Percentiles rank a stretch among this genome's conserved stretches.
phyloP scores from a whole-genome alignment of 1,284 basidiomycete genomes.

The Xerocomus tenax region DNA sequence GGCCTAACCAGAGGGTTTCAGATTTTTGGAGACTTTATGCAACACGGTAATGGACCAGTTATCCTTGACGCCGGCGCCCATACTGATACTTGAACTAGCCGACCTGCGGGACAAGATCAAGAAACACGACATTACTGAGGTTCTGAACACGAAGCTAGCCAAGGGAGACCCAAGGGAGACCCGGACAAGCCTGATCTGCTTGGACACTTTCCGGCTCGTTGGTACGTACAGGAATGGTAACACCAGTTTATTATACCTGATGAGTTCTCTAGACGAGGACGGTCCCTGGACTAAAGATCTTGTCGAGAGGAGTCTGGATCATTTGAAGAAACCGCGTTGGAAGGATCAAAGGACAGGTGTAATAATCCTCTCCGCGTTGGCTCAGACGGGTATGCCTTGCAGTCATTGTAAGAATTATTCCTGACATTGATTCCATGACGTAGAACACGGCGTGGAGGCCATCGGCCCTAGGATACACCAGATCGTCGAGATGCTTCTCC shows the following conservation, averaged over 20 bases:
- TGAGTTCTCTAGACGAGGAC: background rate
- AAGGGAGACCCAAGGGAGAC: background rate
- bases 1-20: slow-evolving; percentile 23
- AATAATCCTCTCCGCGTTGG: slow-evolving; percentile 9
- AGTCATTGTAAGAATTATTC: background rate
- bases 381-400: slow-evolving; percentile 5
- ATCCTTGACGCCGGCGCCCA: background rate
- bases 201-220: background rate
- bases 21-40: slow-evolving; percentile 20
- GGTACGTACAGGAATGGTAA: background rate
- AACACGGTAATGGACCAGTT: slow-evolving; percentile 10
- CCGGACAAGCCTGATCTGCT: background rate
- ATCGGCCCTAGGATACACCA: background rate
- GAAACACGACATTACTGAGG: background rate
- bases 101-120: background rate
- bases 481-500: slow-evolving; percentile 11
- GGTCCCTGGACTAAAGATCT: slow-evolving; percentile 1
- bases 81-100: background rate
- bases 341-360: slow-evolving; percentile 7
- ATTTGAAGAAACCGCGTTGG: slow-evolving; percentile 1
- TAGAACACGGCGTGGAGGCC: slow-evolving; percentile 4
- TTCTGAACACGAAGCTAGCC: background rate
- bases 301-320: background rate
- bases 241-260: background rate
- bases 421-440: background rate